phyloP scores from a whole-genome alignment of 257 asterid species.

The Capsicum chinense region DNA sequence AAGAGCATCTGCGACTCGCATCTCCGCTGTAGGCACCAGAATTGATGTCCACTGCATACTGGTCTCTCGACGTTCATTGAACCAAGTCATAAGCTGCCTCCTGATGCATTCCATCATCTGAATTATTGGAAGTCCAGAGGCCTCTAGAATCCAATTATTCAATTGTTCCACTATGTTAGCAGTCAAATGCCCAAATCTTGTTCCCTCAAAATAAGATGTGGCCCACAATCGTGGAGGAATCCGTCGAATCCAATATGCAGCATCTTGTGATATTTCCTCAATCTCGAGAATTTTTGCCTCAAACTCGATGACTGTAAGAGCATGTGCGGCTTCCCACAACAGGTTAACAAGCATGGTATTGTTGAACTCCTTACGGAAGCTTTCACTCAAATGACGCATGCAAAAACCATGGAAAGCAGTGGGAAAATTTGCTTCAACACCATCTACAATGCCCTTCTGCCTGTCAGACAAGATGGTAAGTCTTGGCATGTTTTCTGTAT shows the following conservation, averaged over 20 bases:
- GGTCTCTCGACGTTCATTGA: constrained; percentile 87
- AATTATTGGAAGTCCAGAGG: constrained; percentile 84
- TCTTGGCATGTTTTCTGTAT: constrained; percentile 94
- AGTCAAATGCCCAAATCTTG: constrained; percentile 86
- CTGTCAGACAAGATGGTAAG: constrained; percentile 90
- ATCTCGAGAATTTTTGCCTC: constrained; percentile 79
- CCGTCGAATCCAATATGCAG: constrained; percentile 86
- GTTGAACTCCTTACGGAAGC: constrained; percentile 87
- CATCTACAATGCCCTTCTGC: constrained; percentile 81
- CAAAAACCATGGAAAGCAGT: constrained; percentile 95
- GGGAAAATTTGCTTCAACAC: constrained; percentile 87
- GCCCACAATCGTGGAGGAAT: constrained; percentile 90
- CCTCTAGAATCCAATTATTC: constrained; percentile 80
- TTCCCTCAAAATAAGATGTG: constrained; percentile 82
- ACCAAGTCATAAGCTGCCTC: constrained; percentile 94
- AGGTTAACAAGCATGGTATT: constrained; percentile 83
- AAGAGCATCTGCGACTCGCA: constrained; percentile 85
- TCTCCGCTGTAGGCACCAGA: constrained; percentile 86
- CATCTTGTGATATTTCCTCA: constrained; percentile 88
- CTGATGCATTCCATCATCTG: constrained; percentile 97
- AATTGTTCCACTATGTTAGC: constrained; percentile 73
- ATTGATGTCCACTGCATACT: constrained; percentile 98
- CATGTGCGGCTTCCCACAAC: constrained; percentile 90
- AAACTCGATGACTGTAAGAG: constrained; percentile 71
- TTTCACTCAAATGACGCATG: constrained; percentile 90